These are phyloP conservation scores for Phytophthora quininea DNA, from an alignment of 352 stramenopile species.

Conservation along the genomic window DNA sequence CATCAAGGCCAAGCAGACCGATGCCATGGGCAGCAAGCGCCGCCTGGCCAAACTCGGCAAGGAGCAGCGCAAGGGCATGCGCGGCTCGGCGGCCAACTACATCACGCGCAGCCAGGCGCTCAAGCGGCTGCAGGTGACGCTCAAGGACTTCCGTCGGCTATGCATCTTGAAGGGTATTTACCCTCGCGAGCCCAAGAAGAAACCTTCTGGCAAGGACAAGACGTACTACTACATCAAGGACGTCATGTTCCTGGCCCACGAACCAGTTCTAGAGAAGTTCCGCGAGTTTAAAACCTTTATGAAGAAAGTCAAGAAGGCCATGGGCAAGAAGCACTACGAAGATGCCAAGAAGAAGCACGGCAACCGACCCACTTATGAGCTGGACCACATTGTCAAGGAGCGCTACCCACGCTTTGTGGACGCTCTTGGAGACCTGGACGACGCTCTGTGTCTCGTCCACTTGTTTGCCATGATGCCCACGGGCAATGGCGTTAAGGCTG, in stretches of 20 bases:
- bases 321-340: constrained; percentile 85
- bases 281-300: constrained; percentile 98
- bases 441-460: constrained; percentile 97
- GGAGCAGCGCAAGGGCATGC: constrained; percentile 86
- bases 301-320: constrained; percentile 95
- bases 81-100: constrained; percentile 92
- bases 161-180: constrained; percentile 99
- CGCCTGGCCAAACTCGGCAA: constrained; percentile 84
- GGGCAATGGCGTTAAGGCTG: constrained; percentile 86
- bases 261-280: constrained; percentile 99
- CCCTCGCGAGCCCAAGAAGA: constrained; percentile 96
- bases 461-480: constrained; percentile 97
- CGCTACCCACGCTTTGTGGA: constrained; percentile 98
- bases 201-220: constrained; percentile 95
- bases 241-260: constrained; percentile 96
- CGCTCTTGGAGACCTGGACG: constrained; percentile 98
- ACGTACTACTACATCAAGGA: constrained; percentile 99
- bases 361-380: constrained; percentile 92
- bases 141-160: constrained; percentile 98
- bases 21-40: constrained; percentile 84
- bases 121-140: constrained; percentile 95
- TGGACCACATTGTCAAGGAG: constrained; percentile 99
- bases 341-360: constrained; percentile 86
- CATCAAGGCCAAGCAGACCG: constrained; percentile 89
- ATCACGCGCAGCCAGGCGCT: constrained; percentile 95